Conservation (phyloP, 352 stramenopile genomes). For the Phytopythium aichiense region DNA sequence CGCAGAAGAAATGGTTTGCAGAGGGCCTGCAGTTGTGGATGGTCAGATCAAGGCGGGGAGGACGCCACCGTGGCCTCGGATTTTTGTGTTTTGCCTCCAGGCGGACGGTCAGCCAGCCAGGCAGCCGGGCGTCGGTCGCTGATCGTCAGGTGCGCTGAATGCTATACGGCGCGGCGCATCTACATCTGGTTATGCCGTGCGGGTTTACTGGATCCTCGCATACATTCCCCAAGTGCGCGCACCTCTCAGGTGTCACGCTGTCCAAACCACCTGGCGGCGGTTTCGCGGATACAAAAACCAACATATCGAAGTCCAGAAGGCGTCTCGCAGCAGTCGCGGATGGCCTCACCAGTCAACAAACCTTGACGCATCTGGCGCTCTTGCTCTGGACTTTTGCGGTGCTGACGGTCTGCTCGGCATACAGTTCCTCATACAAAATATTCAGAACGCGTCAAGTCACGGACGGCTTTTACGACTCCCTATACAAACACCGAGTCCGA, state of each 20-base stretch:
- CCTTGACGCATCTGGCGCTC: constrained; percentile 2
- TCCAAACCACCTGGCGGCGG: neutral
- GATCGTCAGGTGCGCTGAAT: neutral
- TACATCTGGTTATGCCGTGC: neutral
- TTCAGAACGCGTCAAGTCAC: neutral
- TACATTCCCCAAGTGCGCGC: neutral
- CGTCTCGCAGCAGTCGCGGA: neutral
- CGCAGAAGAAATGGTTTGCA: neutral
- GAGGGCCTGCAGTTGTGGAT: neutral
- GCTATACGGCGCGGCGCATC: neutral
- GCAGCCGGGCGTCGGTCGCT: neutral
- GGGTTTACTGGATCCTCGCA: neutral
- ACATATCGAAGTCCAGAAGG: constrained; percentile 1
- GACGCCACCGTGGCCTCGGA: neutral
- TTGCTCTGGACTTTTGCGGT: constrained; percentile 3
- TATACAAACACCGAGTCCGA: neutral
- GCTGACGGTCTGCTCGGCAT: neutral
- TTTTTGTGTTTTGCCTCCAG: neutral
- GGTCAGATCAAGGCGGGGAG: neutral
- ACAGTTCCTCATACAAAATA: constrained; percentile 1
- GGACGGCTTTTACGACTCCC: neutral
- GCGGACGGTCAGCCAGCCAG: no score
- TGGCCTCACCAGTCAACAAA: constrained; percentile 5
- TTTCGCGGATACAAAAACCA: neutral
- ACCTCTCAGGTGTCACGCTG: neutral